phyloP scores from a whole-genome alignment of 2,329 filamentous ascomycete genomes.

The Scedosporium aurantiacum region DNA sequence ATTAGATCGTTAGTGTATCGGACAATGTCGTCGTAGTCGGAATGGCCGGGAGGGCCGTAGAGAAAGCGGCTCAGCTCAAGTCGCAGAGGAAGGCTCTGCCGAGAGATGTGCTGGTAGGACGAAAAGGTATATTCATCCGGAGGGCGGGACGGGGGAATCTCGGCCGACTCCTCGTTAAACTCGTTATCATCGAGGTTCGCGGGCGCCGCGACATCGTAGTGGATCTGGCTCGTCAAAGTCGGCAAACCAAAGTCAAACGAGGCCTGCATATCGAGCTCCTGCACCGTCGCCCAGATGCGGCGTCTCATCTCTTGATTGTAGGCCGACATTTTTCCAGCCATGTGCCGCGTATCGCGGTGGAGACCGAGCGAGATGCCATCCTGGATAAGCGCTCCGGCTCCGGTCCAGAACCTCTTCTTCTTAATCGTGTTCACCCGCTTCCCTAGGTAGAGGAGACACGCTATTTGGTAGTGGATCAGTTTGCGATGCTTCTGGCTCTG shows the following conservation, averaged over 20 bases:
- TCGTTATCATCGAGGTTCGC: conserved; percentile 47
- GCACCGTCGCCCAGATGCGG: conserved; percentile 49
- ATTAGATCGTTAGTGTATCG: conserved; percentile 50
- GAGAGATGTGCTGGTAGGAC: conserved; percentile 46
- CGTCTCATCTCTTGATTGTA: conserved; percentile 53
- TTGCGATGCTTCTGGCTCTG: conserved; percentile 52
- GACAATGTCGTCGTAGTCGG: conserved; percentile 52
- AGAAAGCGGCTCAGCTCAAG: conserved; percentile 46
- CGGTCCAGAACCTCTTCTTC: conserved; percentile 54
- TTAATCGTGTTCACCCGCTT: conserved; percentile 53
- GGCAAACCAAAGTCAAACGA: conserved; percentile 51
- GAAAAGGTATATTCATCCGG: conserved; percentile 44
- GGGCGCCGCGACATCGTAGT: conserved; percentile 44
- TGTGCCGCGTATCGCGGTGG: conserved; percentile 46
- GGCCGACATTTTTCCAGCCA: conserved; percentile 42
- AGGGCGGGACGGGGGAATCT: conserved; percentile 39
- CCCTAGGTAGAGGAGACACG: conserved; percentile 47
- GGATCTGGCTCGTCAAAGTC: conserved; percentile 44
- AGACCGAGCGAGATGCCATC: conserved; percentile 48
- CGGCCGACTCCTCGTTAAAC: conserved; percentile 41
- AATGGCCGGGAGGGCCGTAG: conserved; percentile 40
- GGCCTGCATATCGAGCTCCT: conserved; percentile 51
- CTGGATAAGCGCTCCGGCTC: conserved; percentile 42
- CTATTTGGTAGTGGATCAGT: conserved; percentile 50
- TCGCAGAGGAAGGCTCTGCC: conserved; percentile 43